These are phyloP conservation scores for Puccinia coronata DNA, from an alignment of 1,284 basidiomycete genomes.

Conservation along the genomic window DNA sequence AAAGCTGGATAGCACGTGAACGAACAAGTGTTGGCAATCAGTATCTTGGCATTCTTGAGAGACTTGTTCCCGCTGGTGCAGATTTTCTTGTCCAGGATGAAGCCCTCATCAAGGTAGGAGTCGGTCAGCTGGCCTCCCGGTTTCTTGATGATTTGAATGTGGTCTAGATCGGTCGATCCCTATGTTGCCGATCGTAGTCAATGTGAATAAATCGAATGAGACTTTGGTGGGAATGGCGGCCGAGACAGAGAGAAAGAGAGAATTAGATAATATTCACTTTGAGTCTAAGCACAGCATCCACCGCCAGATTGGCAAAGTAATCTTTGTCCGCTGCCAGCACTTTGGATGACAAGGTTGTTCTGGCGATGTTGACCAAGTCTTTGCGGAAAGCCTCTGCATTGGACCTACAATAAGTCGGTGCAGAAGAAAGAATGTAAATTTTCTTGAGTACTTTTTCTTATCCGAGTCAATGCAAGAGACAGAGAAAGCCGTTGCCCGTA, in stretches of 20 bases:
- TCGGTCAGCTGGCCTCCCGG: slow-evolving; percentile 97
- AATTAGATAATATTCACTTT: slow-evolving; percentile 67
- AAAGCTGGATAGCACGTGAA: slow-evolving; percentile 43
- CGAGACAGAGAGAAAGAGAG: not conserved
- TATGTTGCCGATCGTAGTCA: slow-evolving; percentile 58
- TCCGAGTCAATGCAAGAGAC: too few relatives aligned
- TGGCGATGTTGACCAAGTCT: slow-evolving; percentile 93
- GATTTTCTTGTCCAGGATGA: slow-evolving; percentile 96
- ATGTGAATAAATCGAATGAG: too few relatives aligned
- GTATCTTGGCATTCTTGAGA: slow-evolving; percentile 90
- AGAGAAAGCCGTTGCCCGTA: slow-evolving; percentile 60
- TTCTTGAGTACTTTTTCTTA: too few relatives aligned
- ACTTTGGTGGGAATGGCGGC: too few relatives aligned
- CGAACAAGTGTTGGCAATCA: slow-evolving; percentile 95
- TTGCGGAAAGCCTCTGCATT: slow-evolving; percentile 76
- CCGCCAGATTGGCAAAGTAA: slow-evolving; percentile 97
- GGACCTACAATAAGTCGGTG: slow-evolving; percentile 61
- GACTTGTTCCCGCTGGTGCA: slow-evolving; percentile 92
- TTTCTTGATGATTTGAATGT: slow-evolving; percentile 99
- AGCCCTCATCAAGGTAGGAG: slow-evolving; percentile 97
- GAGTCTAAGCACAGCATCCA: slow-evolving; percentile 90
- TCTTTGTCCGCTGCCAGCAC: slow-evolving; percentile 96
- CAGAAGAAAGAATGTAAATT: not conserved
- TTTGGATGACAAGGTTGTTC: slow-evolving; percentile 94
- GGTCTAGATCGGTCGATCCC: slow-evolving; percentile 94